Percentiles rank a stretch among this genome's conserved stretches.
These are phyloP conservation scores for Nakaseomyces delphensis DNA, from an alignment of 1,139 yeast genomes.

Conservation along the genomic window DNA sequence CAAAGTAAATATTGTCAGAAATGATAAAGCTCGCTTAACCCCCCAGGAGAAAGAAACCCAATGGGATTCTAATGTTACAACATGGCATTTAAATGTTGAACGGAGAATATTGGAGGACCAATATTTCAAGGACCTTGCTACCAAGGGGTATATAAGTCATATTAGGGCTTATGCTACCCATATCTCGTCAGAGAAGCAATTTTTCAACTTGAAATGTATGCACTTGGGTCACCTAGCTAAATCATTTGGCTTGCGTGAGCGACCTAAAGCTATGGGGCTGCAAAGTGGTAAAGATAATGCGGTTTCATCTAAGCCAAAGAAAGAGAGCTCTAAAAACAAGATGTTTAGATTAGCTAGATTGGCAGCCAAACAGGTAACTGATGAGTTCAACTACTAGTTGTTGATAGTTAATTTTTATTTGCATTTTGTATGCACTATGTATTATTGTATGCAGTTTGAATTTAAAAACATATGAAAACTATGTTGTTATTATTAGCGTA, in stretches of 20 bases:
- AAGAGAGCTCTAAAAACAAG: conserved; percentile 58
- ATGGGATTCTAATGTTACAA: conserved; percentile 94
- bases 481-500: background rate
- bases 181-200: conserved; percentile 63
- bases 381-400: conserved; percentile 58
- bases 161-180: conserved; percentile 97
- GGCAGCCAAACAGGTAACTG: conserved; percentile 53
- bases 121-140: conserved; percentile 51
- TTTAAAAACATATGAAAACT: no score
- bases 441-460: no score
- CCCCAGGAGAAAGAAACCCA: conserved; percentile 30
- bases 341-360: conserved; percentile 71
- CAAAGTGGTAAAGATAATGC: conserved; percentile 27
- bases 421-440: no score
- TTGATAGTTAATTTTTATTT: background rate
- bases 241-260: conserved; percentile 86
- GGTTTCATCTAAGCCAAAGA: conserved; percentile 33
- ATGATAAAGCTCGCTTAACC: conserved; percentile 27
- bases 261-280: conserved; percentile 69
- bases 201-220: conserved; percentile 68
- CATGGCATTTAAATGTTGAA: conserved; percentile 89
- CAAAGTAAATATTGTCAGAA: conserved; percentile 34
- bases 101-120: conserved; percentile 74
- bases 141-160: conserved; percentile 78
- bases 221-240: conserved; percentile 96